A percentile compares a stretch with the other conserved stretches of the same genome.
phyloP scores from a whole-genome alignment of 352 stramenopile species.

The Phytopythium sindhum region DNA sequence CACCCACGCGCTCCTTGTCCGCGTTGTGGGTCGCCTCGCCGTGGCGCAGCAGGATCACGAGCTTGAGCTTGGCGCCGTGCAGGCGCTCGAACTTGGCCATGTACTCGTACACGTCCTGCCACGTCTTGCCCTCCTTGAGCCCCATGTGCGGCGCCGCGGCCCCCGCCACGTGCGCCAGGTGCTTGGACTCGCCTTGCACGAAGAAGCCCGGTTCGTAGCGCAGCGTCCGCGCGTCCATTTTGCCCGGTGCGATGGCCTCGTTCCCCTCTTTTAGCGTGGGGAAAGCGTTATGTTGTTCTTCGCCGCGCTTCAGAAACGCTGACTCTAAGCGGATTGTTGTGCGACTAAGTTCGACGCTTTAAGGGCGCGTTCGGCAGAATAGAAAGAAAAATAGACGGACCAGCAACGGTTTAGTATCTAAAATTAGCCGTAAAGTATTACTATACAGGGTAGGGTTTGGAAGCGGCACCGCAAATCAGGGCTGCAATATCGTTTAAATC shows the following conservation, averaged over 20 bases:
- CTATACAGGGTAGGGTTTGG: no score
- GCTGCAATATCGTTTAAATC: no score
- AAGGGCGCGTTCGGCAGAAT: not conserved
- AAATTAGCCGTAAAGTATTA: not conserved
- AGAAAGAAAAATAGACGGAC: no score
- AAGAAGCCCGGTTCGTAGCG: constrained; percentile 42
- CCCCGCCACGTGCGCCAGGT: constrained; percentile 12
- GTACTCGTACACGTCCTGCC: constrained; percentile 33
- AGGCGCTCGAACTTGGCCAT: constrained; percentile 25
- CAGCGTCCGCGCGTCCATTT: constrained; percentile 7
- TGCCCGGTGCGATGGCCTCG: not conserved
- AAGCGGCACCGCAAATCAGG: no score
- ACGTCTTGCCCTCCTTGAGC: constrained; percentile 35
- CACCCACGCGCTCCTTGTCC: constrained; percentile 51
- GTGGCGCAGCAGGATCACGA: constrained; percentile 62
- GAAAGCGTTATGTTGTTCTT: not conserved
- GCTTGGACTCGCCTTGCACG: constrained; percentile 30
- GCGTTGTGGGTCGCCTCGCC: constrained; percentile 69
- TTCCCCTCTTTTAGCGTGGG: not conserved
- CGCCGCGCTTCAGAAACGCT: not conserved
- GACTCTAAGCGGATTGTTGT: not conserved
- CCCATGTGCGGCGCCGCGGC: constrained; percentile 24
- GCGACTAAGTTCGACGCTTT: not conserved
- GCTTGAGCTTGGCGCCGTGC: constrained; percentile 27
- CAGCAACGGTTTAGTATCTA: not conserved